A percentile compares a stretch with the other conserved stretches of the same genome.
Evolutionary conservation across 2,329 filamentous ascomycete genomes (phyloP).

Genomic region (Penicillium italicum): DNA sequence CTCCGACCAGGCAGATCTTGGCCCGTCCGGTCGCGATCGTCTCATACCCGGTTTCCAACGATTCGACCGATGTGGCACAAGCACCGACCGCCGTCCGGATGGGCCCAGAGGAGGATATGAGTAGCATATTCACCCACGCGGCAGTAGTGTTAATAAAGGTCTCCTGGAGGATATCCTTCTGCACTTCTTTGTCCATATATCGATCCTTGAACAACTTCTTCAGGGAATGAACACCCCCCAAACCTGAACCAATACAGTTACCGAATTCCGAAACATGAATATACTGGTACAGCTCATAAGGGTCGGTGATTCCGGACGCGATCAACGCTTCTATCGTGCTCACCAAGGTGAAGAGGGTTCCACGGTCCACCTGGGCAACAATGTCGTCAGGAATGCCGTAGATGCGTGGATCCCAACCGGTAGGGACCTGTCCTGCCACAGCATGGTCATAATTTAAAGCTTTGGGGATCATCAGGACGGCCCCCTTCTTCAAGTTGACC

Average conservation of each 20-base stretch:
- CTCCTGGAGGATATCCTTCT: slow-evolving; percentile 97
- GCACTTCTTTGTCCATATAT: slow-evolving; percentile 88
- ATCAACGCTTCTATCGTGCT: slow-evolving; percentile 90
- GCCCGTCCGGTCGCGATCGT: slow-evolving; percentile 98
- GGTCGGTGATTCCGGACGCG: slow-evolving; percentile 88
- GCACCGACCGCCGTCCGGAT: slow-evolving; percentile 98
- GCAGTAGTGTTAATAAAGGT: slow-evolving; percentile 99
- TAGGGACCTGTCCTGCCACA: slow-evolving; percentile 50
- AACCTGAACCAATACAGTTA: slow-evolving; percentile 94
- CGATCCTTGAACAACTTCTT: slow-evolving; percentile 96
- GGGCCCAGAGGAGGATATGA: slow-evolving; percentile 90
- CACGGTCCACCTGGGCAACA: no score
- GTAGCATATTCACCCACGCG: slow-evolving; percentile 98
- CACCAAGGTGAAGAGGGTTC: slow-evolving; percentile 65
- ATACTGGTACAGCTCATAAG: slow-evolving; percentile 98
- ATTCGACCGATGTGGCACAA: slow-evolving; percentile 94
- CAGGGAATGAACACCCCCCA: slow-evolving; percentile 84
- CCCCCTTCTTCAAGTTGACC: no score
- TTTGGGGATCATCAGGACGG: no score
- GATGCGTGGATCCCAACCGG: slow-evolving; percentile 89
- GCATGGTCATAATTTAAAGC: not conserved
- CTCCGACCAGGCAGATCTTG: slow-evolving; percentile 90
- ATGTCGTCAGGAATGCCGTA: slow-evolving; percentile 52
- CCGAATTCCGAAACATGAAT: slow-evolving; percentile 94
- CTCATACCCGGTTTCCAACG: slow-evolving; percentile 93